These are phyloP conservation scores for Fusarium bulbicola DNA, from an alignment of 2,329 filamentous ascomycete species.

Conservation along the genomic window DNA sequence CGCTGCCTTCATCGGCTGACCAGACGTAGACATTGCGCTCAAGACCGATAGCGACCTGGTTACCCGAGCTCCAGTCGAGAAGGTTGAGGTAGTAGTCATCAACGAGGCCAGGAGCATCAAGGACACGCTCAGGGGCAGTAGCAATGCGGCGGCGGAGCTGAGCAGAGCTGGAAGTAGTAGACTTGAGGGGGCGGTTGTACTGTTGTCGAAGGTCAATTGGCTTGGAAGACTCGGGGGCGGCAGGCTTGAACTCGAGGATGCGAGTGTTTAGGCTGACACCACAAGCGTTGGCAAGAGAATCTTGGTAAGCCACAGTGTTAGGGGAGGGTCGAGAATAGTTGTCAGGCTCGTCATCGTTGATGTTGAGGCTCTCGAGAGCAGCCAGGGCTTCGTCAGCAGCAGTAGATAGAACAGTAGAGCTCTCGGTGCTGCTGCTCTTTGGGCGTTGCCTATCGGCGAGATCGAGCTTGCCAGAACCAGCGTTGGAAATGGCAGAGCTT, in stretches of 20 bases:
- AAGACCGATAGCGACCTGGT: constrained; percentile 97
- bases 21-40: constrained; percentile 98
- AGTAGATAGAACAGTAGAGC: constrained; percentile 78
- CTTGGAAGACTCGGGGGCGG: constrained; percentile 96
- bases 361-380: constrained; percentile 80
- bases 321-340: constrained; percentile 83
- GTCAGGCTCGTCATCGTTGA: constrained; percentile 74
- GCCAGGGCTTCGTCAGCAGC: constrained; percentile 83
- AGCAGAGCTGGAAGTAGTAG: constrained; percentile 75
- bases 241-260: constrained; percentile 98
- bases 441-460: constrained; percentile 73
- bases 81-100: constrained; percentile 99
- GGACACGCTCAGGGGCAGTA: constrained; percentile 92
- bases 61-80: constrained; percentile 96
- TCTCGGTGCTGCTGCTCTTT: constrained; percentile 75
- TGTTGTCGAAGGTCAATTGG: constrained; percentile 97
- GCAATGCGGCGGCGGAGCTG: constrained; percentile 92
- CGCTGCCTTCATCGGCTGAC: constrained; percentile 93
- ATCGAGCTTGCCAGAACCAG: constrained; percentile 85
- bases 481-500: constrained; percentile 86
- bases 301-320: constrained; percentile 89
- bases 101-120: constrained; percentile 94
- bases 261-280: constrained; percentile 93
- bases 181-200: constrained; percentile 95
- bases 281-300: constrained; percentile 88